A percentile compares a stretch with the other conserved stretches of the same genome.
Evolutionary conservation across 2,329 filamentous ascomycete genomes (phyloP).

Genomic region (Tothia fuscella): DNA sequence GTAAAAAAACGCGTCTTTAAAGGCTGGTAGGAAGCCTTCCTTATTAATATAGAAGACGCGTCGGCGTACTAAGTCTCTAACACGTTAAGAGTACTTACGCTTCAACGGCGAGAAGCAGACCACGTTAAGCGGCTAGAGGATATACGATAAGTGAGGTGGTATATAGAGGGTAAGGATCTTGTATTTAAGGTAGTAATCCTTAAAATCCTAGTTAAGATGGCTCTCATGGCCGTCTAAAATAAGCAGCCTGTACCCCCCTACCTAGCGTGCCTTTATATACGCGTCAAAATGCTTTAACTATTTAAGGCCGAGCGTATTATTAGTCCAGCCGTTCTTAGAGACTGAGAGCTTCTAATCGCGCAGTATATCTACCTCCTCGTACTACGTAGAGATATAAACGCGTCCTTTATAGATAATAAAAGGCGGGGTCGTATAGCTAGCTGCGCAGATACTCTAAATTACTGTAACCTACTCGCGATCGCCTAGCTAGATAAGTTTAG

Average conservation of each 20-base stretch:
- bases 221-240: slow-evolving; percentile 28
- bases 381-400: slow-evolving; percentile 3
- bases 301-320: slow-evolving; percentile 22
- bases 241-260: slow-evolving; percentile 23
- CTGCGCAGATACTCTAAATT: no score
- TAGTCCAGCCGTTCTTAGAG: slow-evolving; percentile 24
- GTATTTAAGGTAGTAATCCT: slow-evolving; percentile 23
- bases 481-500: no score
- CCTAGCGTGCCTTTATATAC: slow-evolving; percentile 17
- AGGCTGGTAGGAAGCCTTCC: slow-evolving; percentile 18
- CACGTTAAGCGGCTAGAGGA: slow-evolving; percentile 30
- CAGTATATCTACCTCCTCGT: slow-evolving; percentile 13
- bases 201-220: slow-evolving; percentile 24
- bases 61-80: slow-evolving; percentile 19
- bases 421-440: no score
- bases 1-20: slow-evolving; percentile 17
- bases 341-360: slow-evolving; percentile 20
- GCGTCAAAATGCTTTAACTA: slow-evolving; percentile 27
- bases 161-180: slow-evolving; percentile 29
- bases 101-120: slow-evolving; percentile 28
- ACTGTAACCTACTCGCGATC: no score
- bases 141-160: slow-evolving; percentile 24
- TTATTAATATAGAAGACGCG: slow-evolving; percentile 22
- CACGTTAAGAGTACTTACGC: slow-evolving; percentile 19
- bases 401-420: no score